Evolutionary conservation across 139 green algal species (phyloP).

Genomic region (Chlamydomonas schloesseri): DNA sequence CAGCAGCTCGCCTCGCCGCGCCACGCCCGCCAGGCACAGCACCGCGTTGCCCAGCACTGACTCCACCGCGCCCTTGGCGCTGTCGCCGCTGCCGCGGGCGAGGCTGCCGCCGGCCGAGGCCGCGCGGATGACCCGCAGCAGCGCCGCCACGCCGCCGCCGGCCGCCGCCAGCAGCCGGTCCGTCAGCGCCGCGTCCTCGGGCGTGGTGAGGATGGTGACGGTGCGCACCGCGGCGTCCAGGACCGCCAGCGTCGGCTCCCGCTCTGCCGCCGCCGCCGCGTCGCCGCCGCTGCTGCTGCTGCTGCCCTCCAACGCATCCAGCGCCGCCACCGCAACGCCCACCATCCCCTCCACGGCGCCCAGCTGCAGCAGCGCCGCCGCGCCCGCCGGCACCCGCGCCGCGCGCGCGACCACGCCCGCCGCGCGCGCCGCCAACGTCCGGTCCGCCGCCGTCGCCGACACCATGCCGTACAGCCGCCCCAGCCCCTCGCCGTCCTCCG

Average conservation of each 20-base stretch:
- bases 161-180: conserved; percentile 1
- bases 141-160: neutral
- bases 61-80: neutral
- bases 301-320: neutral
- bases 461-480: neutral
- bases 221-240: conserved; percentile 47
- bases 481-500: neutral
- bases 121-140: conserved; percentile 16
- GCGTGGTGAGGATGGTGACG: conserved; percentile 41
- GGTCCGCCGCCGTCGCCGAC: neutral
- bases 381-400: conserved; percentile 23
- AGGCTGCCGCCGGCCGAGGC: neutral
- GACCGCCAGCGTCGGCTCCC: neutral
- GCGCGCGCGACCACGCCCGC: conserved; percentile 26
- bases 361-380: conserved; percentile 24
- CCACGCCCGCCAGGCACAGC: conserved; percentile 51
- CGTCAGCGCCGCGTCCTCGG: neutral
- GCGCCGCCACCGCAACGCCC: neutral
- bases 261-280: neutral
- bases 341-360: conserved; percentile 20
- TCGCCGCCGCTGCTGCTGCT: neutral
- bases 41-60: conserved; percentile 62
- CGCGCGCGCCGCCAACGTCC: neutral
- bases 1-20: conserved; percentile 33
- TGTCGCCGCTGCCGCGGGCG: neutral